Conservation (phyloP, 164 flowering plant genomes). For the Dillenia turbinata region DNA sequence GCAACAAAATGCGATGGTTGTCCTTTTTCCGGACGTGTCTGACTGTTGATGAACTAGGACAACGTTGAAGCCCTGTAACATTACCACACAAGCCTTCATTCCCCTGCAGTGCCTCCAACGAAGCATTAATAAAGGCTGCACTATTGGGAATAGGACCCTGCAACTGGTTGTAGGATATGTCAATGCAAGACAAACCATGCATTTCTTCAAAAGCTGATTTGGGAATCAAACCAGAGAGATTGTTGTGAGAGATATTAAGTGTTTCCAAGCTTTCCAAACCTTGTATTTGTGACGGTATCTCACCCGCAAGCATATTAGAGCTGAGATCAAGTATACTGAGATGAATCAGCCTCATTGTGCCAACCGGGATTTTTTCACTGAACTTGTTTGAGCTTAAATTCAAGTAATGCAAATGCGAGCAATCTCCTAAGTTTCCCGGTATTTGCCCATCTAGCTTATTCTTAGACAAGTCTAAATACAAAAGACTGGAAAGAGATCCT, state of each 20-base stretch:
- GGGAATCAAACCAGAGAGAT: constrained; percentile 2
- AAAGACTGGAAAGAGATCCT: neutral
- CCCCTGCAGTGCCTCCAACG: neutral
- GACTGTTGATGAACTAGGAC: too few relatives aligned
- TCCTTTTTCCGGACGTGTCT: too few relatives aligned
- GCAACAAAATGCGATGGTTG: too few relatives aligned
- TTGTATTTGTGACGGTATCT: neutral
- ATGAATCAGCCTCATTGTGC: neutral
- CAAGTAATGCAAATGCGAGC: neutral
- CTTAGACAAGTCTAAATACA: neutral
- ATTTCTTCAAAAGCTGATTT: neutral
- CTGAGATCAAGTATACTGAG: neutral
- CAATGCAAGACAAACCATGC: neutral
- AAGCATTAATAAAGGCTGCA: neutral
- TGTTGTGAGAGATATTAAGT: constrained; percentile 3
- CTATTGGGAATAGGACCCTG: neutral
- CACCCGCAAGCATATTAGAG: neutral
- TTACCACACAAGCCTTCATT: too few relatives aligned
- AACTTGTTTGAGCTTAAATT: neutral
- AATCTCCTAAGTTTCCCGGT: neutral
- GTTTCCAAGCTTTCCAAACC: neutral
- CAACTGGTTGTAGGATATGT: constrained; percentile 1
- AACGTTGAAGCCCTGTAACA: too few relatives aligned
- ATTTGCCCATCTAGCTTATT: constrained; percentile 2
- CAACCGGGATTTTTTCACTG: neutral